Conservation (phyloP, 2,329 filamentous ascomycete species). For the Trichoderma citrinoviride region DNA sequence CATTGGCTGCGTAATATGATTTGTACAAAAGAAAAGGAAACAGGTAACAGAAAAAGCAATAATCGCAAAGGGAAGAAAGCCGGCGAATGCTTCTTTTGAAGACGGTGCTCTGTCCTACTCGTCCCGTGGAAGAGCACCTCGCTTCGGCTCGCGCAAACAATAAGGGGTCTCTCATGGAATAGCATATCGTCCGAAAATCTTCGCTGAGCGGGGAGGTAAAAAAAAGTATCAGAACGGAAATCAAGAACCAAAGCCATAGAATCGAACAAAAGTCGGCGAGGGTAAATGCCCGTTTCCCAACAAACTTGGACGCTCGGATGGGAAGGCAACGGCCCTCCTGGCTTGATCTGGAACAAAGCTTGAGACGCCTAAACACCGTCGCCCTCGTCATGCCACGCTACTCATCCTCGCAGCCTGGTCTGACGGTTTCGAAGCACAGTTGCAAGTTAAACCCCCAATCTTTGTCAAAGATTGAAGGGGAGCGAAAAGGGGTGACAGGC, state of each 20-base stretch:
- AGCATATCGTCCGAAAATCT: constrained; percentile 15
- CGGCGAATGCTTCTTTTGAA: constrained; percentile 24
- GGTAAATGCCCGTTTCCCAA: constrained; percentile 23
- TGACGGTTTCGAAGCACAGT: not conserved
- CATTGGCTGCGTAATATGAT: constrained; percentile 35
- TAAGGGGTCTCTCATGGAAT: constrained; percentile 12
- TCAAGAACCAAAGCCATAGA: constrained; percentile 16
- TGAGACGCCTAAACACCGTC: constrained; percentile 35
- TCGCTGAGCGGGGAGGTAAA: constrained; percentile 14
- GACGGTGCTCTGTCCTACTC: constrained; percentile 12
- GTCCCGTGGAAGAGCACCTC: not conserved
- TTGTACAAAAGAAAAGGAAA: constrained; percentile 32
- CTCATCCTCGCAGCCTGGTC: constrained; percentile 10
- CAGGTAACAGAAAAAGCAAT: not conserved
- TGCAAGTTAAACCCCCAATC: not conserved
- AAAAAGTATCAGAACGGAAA: constrained; percentile 20
- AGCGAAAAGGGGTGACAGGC: not conserved
- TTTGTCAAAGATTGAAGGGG: not conserved
- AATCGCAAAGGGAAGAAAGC: constrained; percentile 15
- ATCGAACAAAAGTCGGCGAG: constrained; percentile 24
- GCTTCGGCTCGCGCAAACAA: not conserved
- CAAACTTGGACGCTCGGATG: constrained; percentile 17
- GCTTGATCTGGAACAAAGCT: constrained; percentile 30
- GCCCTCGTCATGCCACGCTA: constrained; percentile 23
- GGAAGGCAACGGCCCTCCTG: constrained; percentile 23